These are phyloP conservation scores for Ambrosia artemisiifolia DNA, from an alignment of 129 eudicot species.

Conservation along the genomic window DNA sequence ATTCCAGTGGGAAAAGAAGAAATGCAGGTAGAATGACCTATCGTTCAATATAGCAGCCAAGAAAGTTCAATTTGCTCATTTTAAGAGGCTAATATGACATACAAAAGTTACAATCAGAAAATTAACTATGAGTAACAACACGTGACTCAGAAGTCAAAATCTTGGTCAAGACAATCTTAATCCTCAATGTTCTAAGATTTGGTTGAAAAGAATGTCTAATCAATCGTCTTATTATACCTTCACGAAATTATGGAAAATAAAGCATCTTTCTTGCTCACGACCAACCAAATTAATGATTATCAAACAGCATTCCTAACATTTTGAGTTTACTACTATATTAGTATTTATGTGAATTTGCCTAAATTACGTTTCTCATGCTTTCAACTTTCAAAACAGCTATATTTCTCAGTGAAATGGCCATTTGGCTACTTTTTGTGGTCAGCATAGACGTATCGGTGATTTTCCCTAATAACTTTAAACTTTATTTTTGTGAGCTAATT, in stretches of 20 bases:
- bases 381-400: too few relatives aligned
- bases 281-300: neutral
- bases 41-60: neutral
- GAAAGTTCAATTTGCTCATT: slow-evolving; percentile 1
- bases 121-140: neutral
- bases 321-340: neutral
- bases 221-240: neutral
- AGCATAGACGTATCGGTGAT: too few relatives aligned
- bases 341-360: neutral
- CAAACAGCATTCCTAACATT: neutral
- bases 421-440: too few relatives aligned
- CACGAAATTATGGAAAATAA: neutral
- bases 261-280: neutral
- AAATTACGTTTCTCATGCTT: too few relatives aligned
- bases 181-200: neutral
- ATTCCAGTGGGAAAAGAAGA: neutral
- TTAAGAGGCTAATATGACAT: neutral
- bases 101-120: neutral
- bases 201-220: neutral
- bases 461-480: too few relatives aligned
- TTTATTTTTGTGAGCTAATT: neutral
- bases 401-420: too few relatives aligned
- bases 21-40: neutral
- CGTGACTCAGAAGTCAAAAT: neutral
- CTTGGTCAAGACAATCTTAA: neutral